A percentile compares a stretch with the other conserved stretches of the same genome.
Conservation (phyloP, 2,329 filamentous ascomycete species). For the Grosmannia huntii region DNA sequence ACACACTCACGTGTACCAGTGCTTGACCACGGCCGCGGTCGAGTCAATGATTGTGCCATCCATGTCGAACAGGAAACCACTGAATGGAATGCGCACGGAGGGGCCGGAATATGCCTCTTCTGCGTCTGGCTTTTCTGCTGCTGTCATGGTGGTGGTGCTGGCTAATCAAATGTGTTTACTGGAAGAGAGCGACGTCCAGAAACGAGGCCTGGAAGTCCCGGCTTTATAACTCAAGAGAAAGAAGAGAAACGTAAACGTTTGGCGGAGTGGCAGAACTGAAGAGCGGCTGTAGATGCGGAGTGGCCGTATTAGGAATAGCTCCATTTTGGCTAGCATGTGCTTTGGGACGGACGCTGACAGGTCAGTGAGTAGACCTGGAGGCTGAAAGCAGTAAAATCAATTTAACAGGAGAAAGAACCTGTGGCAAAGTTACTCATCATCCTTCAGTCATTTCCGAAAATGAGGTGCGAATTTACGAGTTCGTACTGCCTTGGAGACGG, state of each 20-base stretch:
- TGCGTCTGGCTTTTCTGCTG: not conserved
- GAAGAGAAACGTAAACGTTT: not conserved
- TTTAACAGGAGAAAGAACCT: too few species aligned
- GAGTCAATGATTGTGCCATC: slow-evolving; percentile 78
- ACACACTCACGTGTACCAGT: slow-evolving; percentile 53
- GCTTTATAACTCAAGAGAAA: not conserved
- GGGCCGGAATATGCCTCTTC: slow-evolving; percentile 22
- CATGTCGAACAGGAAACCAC: slow-evolving; percentile 59
- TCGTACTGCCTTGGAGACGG: too few species aligned
- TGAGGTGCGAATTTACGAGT: too few species aligned
- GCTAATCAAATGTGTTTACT: not conserved
- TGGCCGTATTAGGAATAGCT: slow-evolving; percentile 4
- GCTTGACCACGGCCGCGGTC: slow-evolving; percentile 62
- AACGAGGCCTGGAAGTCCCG: not conserved
- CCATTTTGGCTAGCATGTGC: not conserved
- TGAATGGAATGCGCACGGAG: slow-evolving; percentile 34
- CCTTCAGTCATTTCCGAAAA: too few species aligned
- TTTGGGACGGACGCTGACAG: not conserved
- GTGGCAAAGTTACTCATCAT: too few species aligned
- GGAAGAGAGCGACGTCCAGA: not conserved
- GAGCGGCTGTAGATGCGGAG: slow-evolving; percentile 4
- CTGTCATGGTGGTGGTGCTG: not conserved
- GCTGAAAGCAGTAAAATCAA: too few species aligned
- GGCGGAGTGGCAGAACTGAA: not conserved
- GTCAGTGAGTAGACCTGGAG: not conserved